These are phyloP conservation scores for Fusarium sp. DNA, from an alignment of 2,329 filamentous ascomycete species.

Conservation along the genomic window DNA sequence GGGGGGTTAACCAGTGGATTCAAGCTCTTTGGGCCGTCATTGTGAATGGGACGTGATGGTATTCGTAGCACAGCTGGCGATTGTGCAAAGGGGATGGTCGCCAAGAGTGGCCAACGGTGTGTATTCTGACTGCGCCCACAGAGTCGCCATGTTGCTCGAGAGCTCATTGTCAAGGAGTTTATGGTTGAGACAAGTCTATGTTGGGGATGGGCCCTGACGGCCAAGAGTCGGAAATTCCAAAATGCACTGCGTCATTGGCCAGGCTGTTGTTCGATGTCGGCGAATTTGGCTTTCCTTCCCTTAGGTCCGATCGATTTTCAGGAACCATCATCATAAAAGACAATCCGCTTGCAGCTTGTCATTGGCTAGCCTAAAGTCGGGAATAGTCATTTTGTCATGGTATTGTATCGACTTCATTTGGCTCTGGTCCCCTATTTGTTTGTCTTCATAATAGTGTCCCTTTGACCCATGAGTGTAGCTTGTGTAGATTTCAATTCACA, in stretches of 20 bases:
- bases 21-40: slow-evolving; percentile 43
- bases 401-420: background rate
- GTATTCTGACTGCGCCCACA: slow-evolving; percentile 35
- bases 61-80: slow-evolving; percentile 11
- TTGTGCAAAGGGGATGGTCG: background rate
- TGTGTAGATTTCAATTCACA: too few species aligned
- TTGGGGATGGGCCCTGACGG: slow-evolving; percentile 16
- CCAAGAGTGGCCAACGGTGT: slow-evolving; percentile 28
- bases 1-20: slow-evolving; percentile 74
- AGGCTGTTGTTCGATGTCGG: slow-evolving; percentile 15
- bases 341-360: background rate
- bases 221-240: slow-evolving; percentile 29
- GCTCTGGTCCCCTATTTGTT: background rate
- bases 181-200: slow-evolving; percentile 21
- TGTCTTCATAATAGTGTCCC: background rate
- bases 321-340: slow-evolving; percentile 2
- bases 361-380: background rate
- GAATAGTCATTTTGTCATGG: background rate
- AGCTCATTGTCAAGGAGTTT: slow-evolving; percentile 44
- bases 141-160: slow-evolving; percentile 46
- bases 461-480: background rate
- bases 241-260: slow-evolving; percentile 41
- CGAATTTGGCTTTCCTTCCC: background rate
- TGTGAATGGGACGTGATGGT: slow-evolving; percentile 39
- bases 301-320: slow-evolving; percentile 19